Percentiles rank a stretch among this genome's conserved stretches.
Evolutionary conservation across 495 filamentous ascomycete genomes (phyloP).

Genomic region (Daldinia caldariorum): DNA sequence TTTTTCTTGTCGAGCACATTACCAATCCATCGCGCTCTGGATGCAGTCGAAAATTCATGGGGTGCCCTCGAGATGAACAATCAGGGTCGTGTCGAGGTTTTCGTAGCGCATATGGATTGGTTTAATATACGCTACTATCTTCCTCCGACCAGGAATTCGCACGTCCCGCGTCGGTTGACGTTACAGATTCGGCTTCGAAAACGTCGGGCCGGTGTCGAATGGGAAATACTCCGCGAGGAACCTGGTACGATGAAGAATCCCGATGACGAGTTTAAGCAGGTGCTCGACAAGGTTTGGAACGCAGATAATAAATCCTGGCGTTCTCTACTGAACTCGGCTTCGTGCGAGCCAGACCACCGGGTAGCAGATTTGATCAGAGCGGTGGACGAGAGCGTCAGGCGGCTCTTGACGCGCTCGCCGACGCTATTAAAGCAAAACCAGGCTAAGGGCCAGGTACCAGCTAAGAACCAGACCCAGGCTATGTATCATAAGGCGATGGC

Average conservation of each 20-base stretch:
- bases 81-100: constrained; percentile 53
- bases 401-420: constrained; percentile 40
- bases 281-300: constrained; percentile 54
- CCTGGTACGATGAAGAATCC: constrained; percentile 21
- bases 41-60: constrained; percentile 61
- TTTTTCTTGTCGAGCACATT: constrained; percentile 65
- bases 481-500: constrained; percentile 40
- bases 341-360: constrained; percentile 46
- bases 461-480: constrained; percentile 32
- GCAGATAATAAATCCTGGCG: constrained; percentile 46
- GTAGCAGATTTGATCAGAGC: constrained; percentile 50
- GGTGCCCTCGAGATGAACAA: constrained; percentile 42
- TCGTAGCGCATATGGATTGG: constrained; percentile 59
- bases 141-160: constrained; percentile 14
- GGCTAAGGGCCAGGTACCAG: constrained; percentile 23
- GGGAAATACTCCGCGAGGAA: constrained; percentile 54
- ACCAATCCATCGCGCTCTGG: constrained; percentile 73
- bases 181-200: constrained; percentile 52
- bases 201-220: constrained; percentile 51
- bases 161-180: constrained; percentile 44
- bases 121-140: constrained; percentile 59
- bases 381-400: constrained; percentile 44
- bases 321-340: constrained; percentile 48
- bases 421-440: constrained; percentile 38
- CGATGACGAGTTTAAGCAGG: constrained; percentile 55